Base-by-base conservation (phyloP, 176 grass and related monocot species). In the Cocos nucifera region DNA sequence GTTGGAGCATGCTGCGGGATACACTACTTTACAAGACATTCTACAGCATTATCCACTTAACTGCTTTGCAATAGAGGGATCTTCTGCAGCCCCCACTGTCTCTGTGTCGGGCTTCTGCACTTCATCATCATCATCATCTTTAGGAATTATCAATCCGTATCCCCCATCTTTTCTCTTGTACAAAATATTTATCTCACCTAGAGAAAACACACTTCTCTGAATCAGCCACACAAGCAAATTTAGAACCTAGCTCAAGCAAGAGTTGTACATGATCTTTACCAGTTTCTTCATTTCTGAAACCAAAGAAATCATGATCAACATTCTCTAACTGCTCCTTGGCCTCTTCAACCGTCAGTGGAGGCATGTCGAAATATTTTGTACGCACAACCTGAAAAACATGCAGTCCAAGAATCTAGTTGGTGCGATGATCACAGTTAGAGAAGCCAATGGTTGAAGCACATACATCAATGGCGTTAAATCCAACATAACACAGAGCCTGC, bases 361-460 rank as follows among this genome's bases (percentile, higher is more conserved):
- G 80, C 80, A 96, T 96, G 73, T 96, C 91, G 12, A 90, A 90
- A 71, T 83, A 75, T 78, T 96, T 96, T 16, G 91, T 96, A 49
- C 86, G 82, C 51, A 96, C 91, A 16, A 95, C 86, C 86, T 89
- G 78, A 77, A 44, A 21, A 63, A 56, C 50, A 18, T 17, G 32
- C 54, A 51, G 29, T 59, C 4, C 3, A 55, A 56, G 0, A 19
- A 32, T 56, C 53, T 22, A 15, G 62, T 14, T 9, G 2, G 10
- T 44, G 10, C 0, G 10, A 44, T 44, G 35, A 44, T 44, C 35
- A 44, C 35, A 44, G 35, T 44, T 44, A 44, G 35, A 44, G 35
- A 44, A 44, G 35, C 10, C 35, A 44, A 30, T 30, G 9, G 9
- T 44, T 44, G 35, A 12, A 3, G 9, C 32, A 44, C 0, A 44